phyloP scores from a whole-genome alignment of 306 rosid genomes.

The Vigna nakashimae region DNA sequence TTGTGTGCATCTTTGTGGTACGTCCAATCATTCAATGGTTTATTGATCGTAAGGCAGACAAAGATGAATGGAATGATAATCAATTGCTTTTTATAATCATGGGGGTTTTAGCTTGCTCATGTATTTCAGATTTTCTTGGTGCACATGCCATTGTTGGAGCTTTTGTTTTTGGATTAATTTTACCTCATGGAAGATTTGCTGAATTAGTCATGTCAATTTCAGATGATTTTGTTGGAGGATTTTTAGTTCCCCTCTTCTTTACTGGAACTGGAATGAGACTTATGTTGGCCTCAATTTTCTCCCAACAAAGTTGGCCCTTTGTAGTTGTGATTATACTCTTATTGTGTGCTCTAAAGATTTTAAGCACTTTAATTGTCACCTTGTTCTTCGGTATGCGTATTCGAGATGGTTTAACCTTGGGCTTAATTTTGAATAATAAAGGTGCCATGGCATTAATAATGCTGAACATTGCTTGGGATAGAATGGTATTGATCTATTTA shows the following conservation, averaged over 20 bases:
- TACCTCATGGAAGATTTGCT: constrained; percentile 52
- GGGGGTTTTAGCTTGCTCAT: constrained; percentile 36
- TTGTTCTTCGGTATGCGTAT: constrained; percentile 26
- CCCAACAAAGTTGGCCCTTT: not conserved
- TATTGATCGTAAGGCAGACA: constrained; percentile 25
- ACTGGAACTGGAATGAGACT: constrained; percentile 41
- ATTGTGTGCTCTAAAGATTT: constrained; percentile 42
- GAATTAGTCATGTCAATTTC: constrained; percentile 30
- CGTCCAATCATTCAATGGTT: constrained; percentile 35
- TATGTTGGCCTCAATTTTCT: not conserved
- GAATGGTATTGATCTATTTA: constrained; percentile 21
- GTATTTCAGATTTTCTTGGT: constrained; percentile 52
- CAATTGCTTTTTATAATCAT: constrained; percentile 39
- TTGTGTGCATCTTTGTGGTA: constrained; percentile 33
- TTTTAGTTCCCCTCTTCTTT: constrained; percentile 44
- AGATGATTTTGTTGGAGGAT: constrained; percentile 45
- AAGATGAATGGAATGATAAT: constrained; percentile 42
- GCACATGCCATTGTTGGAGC: constrained; percentile 54
- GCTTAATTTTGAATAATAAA: constrained; percentile 55
- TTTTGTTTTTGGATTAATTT: constrained; percentile 55
- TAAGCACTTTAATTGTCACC: constrained; percentile 45
- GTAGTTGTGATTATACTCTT: constrained; percentile 14
- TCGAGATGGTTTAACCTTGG: constrained; percentile 49
- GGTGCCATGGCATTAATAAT: constrained; percentile 51
- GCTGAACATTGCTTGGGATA: constrained; percentile 48